Conservation (phyloP, 345 rosid genomes). For the Excoecaria agallocha region DNA sequence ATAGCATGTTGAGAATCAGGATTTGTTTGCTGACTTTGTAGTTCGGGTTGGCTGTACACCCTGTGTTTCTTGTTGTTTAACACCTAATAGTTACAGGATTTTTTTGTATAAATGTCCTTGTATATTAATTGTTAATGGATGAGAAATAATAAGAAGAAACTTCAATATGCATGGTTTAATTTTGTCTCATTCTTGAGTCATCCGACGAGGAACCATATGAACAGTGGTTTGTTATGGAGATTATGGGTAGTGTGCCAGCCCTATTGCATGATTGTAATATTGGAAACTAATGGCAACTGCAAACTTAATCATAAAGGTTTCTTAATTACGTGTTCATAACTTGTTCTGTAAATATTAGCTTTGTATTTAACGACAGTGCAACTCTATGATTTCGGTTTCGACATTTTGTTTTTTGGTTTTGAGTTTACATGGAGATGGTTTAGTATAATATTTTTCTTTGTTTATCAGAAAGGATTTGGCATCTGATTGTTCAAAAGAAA, state of each 20-base stretch:
- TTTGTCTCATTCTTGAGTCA: neutral
- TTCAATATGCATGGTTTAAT: neutral
- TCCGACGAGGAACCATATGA: neutral
- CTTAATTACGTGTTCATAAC: neutral
- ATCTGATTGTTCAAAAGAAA: neutral
- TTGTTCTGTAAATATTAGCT: no score
- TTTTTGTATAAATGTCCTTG: no score
- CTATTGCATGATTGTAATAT: neutral
- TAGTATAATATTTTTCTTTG: neutral
- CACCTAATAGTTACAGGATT: no score
- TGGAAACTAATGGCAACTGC: neutral
- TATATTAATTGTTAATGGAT: no score
- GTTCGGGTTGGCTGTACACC: no score
- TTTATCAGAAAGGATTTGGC: neutral
- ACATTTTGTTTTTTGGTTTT: slow-evolving; percentile 2
- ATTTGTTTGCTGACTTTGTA: no score
- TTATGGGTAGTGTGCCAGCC: neutral
- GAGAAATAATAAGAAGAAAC: no score
- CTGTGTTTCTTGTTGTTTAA: no score
- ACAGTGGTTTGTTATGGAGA: neutral
- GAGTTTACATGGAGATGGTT: neutral
- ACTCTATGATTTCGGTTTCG: neutral
- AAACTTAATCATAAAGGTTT: neutral
- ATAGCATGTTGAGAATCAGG: no score
- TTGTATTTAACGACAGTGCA: neutral